Conservation (phyloP, 2,329 filamentous ascomycete species). For the Grosmannia penicillata region DNA sequence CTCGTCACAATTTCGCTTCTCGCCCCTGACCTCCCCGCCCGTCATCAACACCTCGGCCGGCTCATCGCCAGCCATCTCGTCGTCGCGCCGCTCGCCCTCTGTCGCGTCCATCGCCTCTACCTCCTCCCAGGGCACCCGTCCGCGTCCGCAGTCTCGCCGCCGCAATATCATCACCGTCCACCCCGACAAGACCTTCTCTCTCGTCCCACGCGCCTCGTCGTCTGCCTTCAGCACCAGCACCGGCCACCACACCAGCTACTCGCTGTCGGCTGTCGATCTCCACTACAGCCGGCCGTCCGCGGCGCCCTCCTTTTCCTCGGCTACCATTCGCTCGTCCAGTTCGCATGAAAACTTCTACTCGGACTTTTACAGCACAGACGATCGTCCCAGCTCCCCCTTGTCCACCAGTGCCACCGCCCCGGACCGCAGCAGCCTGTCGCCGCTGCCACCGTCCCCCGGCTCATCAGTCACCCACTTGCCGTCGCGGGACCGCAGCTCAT, state of each 20-base stretch:
- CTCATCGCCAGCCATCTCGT: slow-evolving; percentile 7
- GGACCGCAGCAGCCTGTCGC: slow-evolving; percentile 27
- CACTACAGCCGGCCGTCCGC: slow-evolving; percentile 23
- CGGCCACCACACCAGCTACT: slow-evolving; percentile 5
- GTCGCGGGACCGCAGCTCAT: too few relatives aligned
- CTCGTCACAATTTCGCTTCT: too few relatives aligned
- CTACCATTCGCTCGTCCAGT: slow-evolving; percentile 25
- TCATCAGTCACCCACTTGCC: slow-evolving; percentile 20
- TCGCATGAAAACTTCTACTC: slow-evolving; percentile 35
- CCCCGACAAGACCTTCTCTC: slow-evolving; percentile 43
- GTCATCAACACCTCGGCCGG: slow-evolving; percentile 1
- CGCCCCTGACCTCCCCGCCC: background rate
- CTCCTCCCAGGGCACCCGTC: slow-evolving; percentile 11
- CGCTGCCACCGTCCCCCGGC: slow-evolving; percentile 16
- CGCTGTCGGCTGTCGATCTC: background rate
- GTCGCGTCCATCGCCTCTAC: slow-evolving; percentile 8
- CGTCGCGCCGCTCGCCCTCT: slow-evolving; percentile 7
- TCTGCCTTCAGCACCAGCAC: slow-evolving; percentile 7
- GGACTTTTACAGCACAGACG: slow-evolving; percentile 30
- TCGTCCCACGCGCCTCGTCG: slow-evolving; percentile 20
- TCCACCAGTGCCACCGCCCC: slow-evolving; percentile 25
- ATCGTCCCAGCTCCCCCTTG: slow-evolving; percentile 28
- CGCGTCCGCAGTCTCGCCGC: slow-evolving; percentile 22
- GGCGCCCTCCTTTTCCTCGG: slow-evolving; percentile 23
- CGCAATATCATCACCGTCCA: slow-evolving; percentile 34